These are phyloP conservation scores for Scutellaria baicalensis DNA, from an alignment of 257 asterid species.

Conservation along the genomic window DNA sequence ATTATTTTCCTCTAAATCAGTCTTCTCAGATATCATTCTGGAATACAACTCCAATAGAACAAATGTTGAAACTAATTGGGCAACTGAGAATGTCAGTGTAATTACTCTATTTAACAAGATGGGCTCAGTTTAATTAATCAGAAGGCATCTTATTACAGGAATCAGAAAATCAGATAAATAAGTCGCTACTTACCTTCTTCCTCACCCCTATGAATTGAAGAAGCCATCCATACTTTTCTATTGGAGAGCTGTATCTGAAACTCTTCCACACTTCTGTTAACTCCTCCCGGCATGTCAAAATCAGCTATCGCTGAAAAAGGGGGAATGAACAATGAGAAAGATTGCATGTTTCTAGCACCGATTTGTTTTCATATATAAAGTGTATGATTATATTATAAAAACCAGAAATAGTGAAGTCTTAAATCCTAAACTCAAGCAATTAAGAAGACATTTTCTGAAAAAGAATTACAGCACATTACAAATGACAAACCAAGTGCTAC, in stretches of 20 bases:
- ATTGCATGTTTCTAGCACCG: not conserved
- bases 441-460: not conserved
- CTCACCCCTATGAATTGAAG: conserved; percentile 91
- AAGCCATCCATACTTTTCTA: conserved; percentile 91
- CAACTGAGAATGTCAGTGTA: not conserved
- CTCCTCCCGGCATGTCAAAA: conserved; percentile 30
- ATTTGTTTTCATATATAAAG: not conserved
- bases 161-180: not conserved
- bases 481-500: not conserved
- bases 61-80: not conserved
- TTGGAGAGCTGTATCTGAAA: conserved; percentile 40
- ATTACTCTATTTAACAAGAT: not conserved
- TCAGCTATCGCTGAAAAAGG: conserved; percentile 40
- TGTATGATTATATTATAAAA: conserved; percentile 3
- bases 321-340: too few species aligned
- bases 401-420: not conserved
- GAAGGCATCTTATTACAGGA: not conserved
- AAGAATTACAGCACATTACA: not conserved
- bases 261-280: conserved; percentile 29
- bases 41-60: not conserved
- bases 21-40: not conserved
- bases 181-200: conserved; percentile 48
- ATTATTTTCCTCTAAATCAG: not conserved
- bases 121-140: not conserved
- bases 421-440: not conserved